These are phyloP conservation scores for Tulasnella sp. DNA, from an alignment of 768 basidiomycete genomes.

Conservation along the genomic window DNA sequence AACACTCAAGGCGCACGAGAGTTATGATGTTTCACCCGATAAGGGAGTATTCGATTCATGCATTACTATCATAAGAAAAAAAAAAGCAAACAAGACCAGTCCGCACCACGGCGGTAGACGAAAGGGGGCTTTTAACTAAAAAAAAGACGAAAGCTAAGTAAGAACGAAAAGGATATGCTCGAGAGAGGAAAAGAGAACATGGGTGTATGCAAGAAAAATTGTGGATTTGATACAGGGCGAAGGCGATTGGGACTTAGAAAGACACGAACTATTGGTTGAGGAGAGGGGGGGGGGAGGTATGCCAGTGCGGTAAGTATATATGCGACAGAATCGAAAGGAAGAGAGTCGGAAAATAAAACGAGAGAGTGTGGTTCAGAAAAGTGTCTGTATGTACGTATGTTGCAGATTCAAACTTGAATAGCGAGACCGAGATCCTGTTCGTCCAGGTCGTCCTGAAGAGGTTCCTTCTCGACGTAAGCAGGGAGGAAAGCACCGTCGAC, in stretches of 20 bases:
- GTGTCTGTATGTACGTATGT: no score
- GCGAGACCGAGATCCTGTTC: neutral
- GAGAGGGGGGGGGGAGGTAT: no score
- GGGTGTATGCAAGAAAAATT: neutral
- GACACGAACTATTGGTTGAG: no score
- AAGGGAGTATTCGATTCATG: neutral
- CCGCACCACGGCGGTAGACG: neutral
- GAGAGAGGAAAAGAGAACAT: neutral
- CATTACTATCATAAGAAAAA: neutral
- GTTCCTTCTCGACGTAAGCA: constrained; percentile 16
- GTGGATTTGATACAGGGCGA: no score
- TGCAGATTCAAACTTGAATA: neutral
- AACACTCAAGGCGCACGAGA: neutral
- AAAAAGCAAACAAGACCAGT: neutral
- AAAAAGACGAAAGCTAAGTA: neutral
- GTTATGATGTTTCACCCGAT: neutral
- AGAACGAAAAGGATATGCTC: no score
- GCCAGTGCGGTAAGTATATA: neutral
- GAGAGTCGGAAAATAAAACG: neutral
- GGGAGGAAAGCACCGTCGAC: constrained; percentile 18
- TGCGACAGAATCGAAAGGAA: neutral
- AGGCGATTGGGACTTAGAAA: no score
- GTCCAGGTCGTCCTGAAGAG: neutral
- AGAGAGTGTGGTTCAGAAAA: neutral
- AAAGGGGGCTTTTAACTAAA: neutral